A percentile compares a stretch with the other conserved stretches of the same genome.
Conservation (phyloP, 768 basidiomycete species). For the Amanita jacksonii region DNA sequence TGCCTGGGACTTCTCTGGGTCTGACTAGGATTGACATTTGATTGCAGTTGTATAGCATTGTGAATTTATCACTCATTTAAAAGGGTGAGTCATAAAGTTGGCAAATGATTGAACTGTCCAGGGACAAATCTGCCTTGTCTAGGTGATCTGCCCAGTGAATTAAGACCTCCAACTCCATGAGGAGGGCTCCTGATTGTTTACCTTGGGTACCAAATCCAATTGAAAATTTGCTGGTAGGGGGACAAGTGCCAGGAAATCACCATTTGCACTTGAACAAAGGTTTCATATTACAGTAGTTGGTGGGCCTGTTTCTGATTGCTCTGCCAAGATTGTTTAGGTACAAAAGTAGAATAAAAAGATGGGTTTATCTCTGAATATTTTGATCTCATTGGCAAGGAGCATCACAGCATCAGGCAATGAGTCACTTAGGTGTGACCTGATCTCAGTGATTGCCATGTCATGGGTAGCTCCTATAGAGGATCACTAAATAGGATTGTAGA, state of each 20-base stretch:
- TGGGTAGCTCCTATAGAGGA: neutral
- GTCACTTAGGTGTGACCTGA: constrained; percentile 1
- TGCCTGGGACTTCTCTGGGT: constrained; percentile 4
- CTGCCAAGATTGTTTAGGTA: neutral
- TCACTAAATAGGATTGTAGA: too few relatives aligned
- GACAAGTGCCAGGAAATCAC: constrained; percentile 3
- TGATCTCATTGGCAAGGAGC: neutral
- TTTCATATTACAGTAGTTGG: constrained; percentile 1
- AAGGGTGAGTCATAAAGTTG: constrained; percentile 3
- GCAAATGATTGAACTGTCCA: constrained; percentile 1
- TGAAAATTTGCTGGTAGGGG: constrained; percentile 4
- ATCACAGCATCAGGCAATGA: neutral
- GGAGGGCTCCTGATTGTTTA: constrained; percentile 1
- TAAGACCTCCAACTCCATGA: constrained; percentile 3
- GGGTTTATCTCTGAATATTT: neutral
- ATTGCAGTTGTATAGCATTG: constrained; percentile 4
- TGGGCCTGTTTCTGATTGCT: constrained; percentile 1
- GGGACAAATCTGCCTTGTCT: neutral
- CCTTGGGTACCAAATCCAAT: constrained; percentile 4
- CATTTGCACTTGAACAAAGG: neutral
- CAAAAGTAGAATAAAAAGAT: constrained; percentile 4
- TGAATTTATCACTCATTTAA: neutral
- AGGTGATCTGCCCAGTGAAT: constrained; percentile 1
- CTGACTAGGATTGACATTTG: neutral
- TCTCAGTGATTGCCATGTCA: neutral